Percentiles rank a stretch among this genome's conserved stretches.
Conservation (phyloP, 805 yeast species). For the Candida adriatica region DNA sequence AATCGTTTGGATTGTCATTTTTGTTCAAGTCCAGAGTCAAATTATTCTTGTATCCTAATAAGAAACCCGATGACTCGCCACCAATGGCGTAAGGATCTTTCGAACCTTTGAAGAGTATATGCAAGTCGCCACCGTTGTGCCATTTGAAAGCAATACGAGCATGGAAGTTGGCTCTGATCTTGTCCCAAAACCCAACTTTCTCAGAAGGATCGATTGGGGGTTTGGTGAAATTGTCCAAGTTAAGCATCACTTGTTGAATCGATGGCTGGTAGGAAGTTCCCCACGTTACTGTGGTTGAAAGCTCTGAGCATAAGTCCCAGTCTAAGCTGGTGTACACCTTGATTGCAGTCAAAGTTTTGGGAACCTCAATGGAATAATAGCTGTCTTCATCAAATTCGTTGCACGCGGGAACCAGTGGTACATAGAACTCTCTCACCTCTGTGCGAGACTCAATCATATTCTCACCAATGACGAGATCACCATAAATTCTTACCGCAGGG, state of each 20-base stretch:
- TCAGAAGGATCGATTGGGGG: constrained; percentile 86
- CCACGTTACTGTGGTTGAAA: constrained; percentile 70
- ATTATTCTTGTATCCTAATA: constrained; percentile 60
- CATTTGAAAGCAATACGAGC: constrained; percentile 55
- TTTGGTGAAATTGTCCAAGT: constrained; percentile 77
- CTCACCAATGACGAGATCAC: constrained; percentile 68
- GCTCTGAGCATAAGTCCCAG: constrained; percentile 45
- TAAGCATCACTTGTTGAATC: constrained; percentile 69
- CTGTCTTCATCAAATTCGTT: constrained; percentile 30
- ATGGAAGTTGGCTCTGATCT: constrained; percentile 67
- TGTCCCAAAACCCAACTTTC: constrained; percentile 91
- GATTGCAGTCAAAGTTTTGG: constrained; percentile 70
- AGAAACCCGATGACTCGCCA: constrained; percentile 67
- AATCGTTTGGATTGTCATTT: constrained; percentile 58
- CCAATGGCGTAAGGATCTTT: constrained; percentile 71
- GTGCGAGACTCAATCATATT: constrained; percentile 42
- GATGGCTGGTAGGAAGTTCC: constrained; percentile 82
- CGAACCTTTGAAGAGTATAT: constrained; percentile 65
- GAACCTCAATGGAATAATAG: constrained; percentile 53
- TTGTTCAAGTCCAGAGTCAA: constrained; percentile 58
- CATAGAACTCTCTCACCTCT: constrained; percentile 51
- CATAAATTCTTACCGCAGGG: constrained; percentile 37
- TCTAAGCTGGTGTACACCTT: constrained; percentile 61
- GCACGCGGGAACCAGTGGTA: constrained; percentile 52
- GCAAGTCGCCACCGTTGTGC: constrained; percentile 42